Evolutionary conservation across 1,284 basidiomycete species (phyloP).

Genomic region (Entoloma clypeatum): DNA sequence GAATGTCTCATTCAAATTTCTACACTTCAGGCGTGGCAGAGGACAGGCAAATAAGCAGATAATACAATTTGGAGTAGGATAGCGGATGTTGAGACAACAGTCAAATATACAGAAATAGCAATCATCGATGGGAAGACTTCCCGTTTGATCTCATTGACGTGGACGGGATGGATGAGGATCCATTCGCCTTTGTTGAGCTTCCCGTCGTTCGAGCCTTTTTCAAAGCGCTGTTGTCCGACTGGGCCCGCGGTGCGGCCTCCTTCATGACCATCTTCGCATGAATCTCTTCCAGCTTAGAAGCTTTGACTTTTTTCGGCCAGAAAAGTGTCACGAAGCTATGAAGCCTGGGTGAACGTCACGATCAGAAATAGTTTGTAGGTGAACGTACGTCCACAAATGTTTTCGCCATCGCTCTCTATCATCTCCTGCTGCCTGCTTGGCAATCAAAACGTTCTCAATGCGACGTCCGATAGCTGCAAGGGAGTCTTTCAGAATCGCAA

Average conservation of each 20-base stretch:
- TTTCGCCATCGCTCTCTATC: slow-evolving; percentile 85
- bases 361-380: slow-evolving; percentile 4
- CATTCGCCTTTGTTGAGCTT: slow-evolving; percentile 48
- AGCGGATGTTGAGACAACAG: slow-evolving; percentile 17
- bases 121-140: slow-evolving; percentile 49
- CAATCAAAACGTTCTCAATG: slow-evolving; percentile 81
- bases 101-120: slow-evolving; percentile 6
- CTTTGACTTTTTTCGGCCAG: slow-evolving; percentile 96
- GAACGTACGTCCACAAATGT: slow-evolving; percentile 91
- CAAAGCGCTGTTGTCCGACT: slow-evolving; percentile 37
- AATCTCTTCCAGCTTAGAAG: slow-evolving; percentile 86
- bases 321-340: slow-evolving; percentile 87
- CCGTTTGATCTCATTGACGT: slow-evolving; percentile 45
- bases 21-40: slow-evolving; percentile 4
- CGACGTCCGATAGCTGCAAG: slow-evolving; percentile 90
- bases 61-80: slow-evolving; percentile 21
- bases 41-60: slow-evolving; percentile 3
- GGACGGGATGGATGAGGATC: slow-evolving; percentile 32
- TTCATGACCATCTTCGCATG: slow-evolving; percentile 92
- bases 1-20: too few relatives aligned
- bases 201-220: slow-evolving; percentile 55
- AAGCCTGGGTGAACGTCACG: slow-evolving; percentile 15
- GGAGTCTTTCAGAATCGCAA: slow-evolving; percentile 93
- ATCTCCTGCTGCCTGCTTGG: slow-evolving; percentile 74
- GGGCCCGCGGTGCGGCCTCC: slow-evolving; percentile 54